Evolutionary conservation across 1,284 basidiomycete genomes (phyloP).

Genomic region (Anthracocystis walkeri): DNA sequence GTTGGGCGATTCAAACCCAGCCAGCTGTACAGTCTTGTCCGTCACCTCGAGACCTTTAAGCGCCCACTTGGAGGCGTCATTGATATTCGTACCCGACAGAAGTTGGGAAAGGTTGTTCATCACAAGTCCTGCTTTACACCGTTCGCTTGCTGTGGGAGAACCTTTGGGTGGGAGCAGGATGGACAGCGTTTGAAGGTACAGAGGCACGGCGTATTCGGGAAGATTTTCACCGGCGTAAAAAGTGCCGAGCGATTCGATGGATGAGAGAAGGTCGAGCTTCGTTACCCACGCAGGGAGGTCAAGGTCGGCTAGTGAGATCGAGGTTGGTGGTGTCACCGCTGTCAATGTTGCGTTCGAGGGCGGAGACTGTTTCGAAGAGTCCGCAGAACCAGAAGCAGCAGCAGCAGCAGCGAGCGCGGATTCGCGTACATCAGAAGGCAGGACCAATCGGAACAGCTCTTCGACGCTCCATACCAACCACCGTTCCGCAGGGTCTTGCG

Average conservation of each 20-base stretch:
- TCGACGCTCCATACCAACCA: slow-evolving; percentile 69
- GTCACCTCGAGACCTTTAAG: slow-evolving; percentile 63
- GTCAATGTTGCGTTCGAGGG: slow-evolving; percentile 3
- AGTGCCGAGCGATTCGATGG: slow-evolving; percentile 68
- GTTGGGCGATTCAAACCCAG: slow-evolving; percentile 45
- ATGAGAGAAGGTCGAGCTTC: slow-evolving; percentile 62
- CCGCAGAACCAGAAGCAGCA: background rate
- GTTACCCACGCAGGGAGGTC: slow-evolving; percentile 68
- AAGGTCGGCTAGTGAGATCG: slow-evolving; percentile 62
- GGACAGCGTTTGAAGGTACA: slow-evolving; percentile 68
- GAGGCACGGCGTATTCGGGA: slow-evolving; percentile 67
- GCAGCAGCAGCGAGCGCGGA: slow-evolving; percentile 36
- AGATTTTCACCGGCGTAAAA: slow-evolving; percentile 65
- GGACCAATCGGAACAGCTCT: slow-evolving; percentile 59
- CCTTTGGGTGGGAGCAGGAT: slow-evolving; percentile 60
- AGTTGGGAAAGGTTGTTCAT: slow-evolving; percentile 69
- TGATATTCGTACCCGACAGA: slow-evolving; percentile 47
- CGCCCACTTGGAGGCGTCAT: slow-evolving; percentile 65
- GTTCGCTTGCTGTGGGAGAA: slow-evolving; percentile 59
- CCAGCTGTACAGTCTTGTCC: slow-evolving; percentile 52
- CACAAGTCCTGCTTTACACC: slow-evolving; percentile 65
- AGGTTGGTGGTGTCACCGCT: slow-evolving; percentile 21
- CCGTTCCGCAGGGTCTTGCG: slow-evolving; percentile 57
- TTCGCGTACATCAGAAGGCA: slow-evolving; percentile 37
- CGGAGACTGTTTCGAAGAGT: background rate